Evolutionary conservation across 306 rosid genomes (phyloP).

Genomic region (Ormosia emarginata): DNA sequence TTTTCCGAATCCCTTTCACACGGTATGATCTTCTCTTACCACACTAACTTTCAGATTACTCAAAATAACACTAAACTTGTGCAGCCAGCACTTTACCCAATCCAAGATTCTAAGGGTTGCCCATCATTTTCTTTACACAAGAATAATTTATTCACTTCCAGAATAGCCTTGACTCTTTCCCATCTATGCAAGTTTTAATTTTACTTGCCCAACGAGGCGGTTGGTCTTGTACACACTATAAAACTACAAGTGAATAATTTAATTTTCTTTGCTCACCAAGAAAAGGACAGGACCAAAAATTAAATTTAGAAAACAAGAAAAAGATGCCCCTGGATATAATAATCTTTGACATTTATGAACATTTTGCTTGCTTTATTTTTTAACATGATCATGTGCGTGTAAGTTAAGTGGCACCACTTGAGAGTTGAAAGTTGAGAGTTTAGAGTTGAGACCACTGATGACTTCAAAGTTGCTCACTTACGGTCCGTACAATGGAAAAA

Average conservation of each 20-base stretch:
- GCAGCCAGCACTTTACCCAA: slow-evolving; percentile 2
- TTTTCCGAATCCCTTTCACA: not conserved
- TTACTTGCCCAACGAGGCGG: not conserved
- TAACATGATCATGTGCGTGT: slow-evolving; percentile 23
- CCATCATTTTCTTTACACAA: slow-evolving; percentile 30
- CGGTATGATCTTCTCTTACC: not conserved
- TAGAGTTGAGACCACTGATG: not conserved
- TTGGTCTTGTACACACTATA: not conserved
- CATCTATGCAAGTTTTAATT: slow-evolving; percentile 21
- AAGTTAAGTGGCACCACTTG: slow-evolving; percentile 23
- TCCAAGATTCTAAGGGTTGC: slow-evolving; percentile 16
- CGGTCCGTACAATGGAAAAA: slow-evolving; percentile 39
- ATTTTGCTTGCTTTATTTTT: not conserved
- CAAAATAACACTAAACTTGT: not conserved
- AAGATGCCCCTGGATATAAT: not conserved
- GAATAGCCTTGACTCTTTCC: slow-evolving; percentile 19
- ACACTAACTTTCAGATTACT: not conserved
- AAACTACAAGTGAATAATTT: slow-evolving; percentile 7
- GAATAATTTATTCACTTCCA: slow-evolving; percentile 26
- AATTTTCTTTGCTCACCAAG: slow-evolving; percentile 1
- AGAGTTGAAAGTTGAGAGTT: not conserved
- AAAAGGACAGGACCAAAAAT: slow-evolving; percentile 26
- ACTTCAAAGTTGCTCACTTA: slow-evolving; percentile 9
- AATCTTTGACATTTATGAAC: slow-evolving; percentile 17
- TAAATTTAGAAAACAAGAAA: not conserved